Evolutionary conservation across 2,329 filamentous ascomycete species (phyloP).

Genomic region (Metarhizium humberi): DNA sequence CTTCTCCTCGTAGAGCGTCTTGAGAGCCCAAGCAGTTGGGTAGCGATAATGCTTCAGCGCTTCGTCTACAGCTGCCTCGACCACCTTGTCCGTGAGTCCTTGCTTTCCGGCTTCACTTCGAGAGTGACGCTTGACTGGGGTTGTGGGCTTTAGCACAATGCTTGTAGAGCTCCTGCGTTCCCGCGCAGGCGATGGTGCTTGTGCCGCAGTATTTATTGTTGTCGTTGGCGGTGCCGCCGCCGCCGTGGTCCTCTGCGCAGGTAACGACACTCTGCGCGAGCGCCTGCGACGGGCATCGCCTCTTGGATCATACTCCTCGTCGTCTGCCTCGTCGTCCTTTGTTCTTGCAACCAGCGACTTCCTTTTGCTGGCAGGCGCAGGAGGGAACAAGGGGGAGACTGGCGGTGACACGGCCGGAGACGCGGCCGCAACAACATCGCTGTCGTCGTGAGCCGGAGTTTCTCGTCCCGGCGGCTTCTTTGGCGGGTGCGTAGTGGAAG

Average conservation of each 20-base stretch:
- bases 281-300: slow-evolving; percentile 22
- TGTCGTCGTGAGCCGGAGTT: slow-evolving; percentile 10
- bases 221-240: background rate
- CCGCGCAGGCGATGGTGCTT: background rate
- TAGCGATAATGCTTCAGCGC: slow-evolving; percentile 48
- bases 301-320: slow-evolving; percentile 35
- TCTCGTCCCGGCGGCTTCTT: slow-evolving; percentile 13
- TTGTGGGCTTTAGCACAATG: slow-evolving; percentile 8
- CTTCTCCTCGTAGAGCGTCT: slow-evolving; percentile 51
- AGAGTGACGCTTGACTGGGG: slow-evolving; percentile 9
- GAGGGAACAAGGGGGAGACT: slow-evolving; percentile 11
- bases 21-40: slow-evolving; percentile 53
- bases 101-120: slow-evolving; percentile 24
- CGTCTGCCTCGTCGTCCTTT: slow-evolving; percentile 25
- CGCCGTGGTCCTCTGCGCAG: slow-evolving; percentile 14
- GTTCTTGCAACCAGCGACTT: slow-evolving; percentile 13
- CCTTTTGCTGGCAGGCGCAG: slow-evolving; percentile 13
- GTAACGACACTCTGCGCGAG: slow-evolving; percentile 21
- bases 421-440: slow-evolving; percentile 14
- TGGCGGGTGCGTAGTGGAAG: slow-evolving; percentile 20
- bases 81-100: slow-evolving; percentile 39
- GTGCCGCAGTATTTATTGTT: background rate
- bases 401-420: slow-evolving; percentile 5
- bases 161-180: slow-evolving; percentile 7
- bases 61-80: slow-evolving; percentile 49